Percentiles rank a stretch among this genome's conserved stretches.
Evolutionary conservation across 257 asterid genomes (phyloP).

Genomic region (Rhazya stricta): DNA sequence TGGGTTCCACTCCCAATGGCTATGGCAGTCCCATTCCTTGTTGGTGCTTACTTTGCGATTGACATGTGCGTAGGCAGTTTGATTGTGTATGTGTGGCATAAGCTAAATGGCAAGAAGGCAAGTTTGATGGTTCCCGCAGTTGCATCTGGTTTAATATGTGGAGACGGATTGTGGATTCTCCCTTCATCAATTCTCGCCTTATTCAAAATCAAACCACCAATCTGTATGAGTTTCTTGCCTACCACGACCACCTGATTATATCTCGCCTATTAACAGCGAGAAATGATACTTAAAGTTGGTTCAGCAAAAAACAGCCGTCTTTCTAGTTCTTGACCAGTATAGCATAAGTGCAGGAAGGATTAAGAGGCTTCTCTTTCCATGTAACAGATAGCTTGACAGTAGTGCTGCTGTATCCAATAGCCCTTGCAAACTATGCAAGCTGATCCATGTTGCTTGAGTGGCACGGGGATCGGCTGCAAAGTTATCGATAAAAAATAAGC

Average conservation of each 20-base stretch:
- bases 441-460: neutral
- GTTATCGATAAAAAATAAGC: neutral
- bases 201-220: conserved; percentile 22
- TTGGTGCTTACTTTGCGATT: conserved; percentile 31
- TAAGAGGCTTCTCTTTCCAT: neutral
- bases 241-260: neutral
- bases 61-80: conserved; percentile 34
- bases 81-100: conserved; percentile 24
- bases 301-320: neutral
- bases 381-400: too few species aligned
- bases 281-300: neutral
- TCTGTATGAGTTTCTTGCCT: conserved; percentile 29
- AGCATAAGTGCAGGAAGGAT: neutral
- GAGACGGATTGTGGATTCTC: conserved; percentile 34
- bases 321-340: neutral
- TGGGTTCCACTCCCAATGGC: conserved; percentile 36
- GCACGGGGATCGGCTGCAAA: neutral
- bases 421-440: neutral
- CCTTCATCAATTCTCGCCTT: conserved; percentile 28
- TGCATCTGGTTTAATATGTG: conserved; percentile 34
- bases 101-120: conserved; percentile 19
- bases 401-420: neutral
- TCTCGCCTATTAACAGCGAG: neutral
- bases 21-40: conserved; percentile 34
- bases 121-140: conserved; percentile 29